Conservation (phyloP, 176 grass and related monocot genomes). For the Aegilops bicornis region DNA sequence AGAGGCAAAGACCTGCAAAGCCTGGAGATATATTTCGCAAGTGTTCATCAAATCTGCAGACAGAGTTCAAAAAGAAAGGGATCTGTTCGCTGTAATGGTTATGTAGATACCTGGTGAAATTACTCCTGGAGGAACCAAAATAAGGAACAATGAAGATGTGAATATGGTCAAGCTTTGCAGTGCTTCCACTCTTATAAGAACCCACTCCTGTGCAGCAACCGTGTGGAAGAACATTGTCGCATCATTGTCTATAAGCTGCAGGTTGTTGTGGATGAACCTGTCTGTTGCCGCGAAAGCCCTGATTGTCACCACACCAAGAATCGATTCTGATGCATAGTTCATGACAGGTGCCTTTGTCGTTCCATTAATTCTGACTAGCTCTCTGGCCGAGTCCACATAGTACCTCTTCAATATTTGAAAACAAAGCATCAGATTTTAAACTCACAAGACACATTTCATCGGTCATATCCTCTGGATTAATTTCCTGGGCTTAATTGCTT, state of each 20-base stretch:
- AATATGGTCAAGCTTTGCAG: constrained; percentile 77
- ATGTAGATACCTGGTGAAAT: constrained; percentile 71
- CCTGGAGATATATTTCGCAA: constrained; percentile 49
- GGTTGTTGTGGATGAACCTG: constrained; percentile 64
- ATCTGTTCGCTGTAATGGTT: background rate
- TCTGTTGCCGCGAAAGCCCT: constrained; percentile 63
- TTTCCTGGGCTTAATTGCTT: background rate
- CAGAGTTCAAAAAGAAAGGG: background rate
- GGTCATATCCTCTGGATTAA: background rate
- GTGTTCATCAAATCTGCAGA: constrained; percentile 2
- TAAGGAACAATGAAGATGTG: constrained; percentile 66
- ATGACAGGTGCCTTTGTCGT: constrained; percentile 91
- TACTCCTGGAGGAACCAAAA: constrained; percentile 65
- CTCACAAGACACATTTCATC: background rate
- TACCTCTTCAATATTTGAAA: constrained; percentile 61
- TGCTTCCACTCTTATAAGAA: constrained; percentile 84
- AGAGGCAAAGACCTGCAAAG: constrained; percentile 87
- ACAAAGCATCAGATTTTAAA: constrained; percentile 17
- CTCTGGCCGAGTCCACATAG: constrained; percentile 78
- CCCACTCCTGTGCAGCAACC: constrained; percentile 83
- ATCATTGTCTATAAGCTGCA: constrained; percentile 76
- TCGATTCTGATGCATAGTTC: constrained; percentile 86
- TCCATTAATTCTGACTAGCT: constrained; percentile 93
- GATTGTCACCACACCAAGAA: constrained; percentile 74
- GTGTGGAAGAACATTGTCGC: constrained; percentile 89